phyloP scores from a whole-genome alignment of 345 rosid genomes.

The Brassica nigra region DNA sequence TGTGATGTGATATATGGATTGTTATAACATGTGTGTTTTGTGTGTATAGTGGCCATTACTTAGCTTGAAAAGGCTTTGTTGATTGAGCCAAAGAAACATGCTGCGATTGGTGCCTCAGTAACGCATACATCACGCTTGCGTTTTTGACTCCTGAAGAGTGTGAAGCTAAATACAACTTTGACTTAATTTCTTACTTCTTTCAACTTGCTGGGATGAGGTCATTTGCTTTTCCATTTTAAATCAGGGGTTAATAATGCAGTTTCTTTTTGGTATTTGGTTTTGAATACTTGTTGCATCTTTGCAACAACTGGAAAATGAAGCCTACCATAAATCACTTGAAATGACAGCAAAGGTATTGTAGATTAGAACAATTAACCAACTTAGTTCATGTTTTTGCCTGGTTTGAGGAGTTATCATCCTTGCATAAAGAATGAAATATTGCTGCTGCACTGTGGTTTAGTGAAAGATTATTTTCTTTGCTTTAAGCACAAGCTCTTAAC shows the following conservation, averaged over 20 bases:
- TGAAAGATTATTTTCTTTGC: too few relatives aligned
- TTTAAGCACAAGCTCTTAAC: not conserved
- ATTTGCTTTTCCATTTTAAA: not conserved
- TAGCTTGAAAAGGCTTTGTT: slow-evolving; percentile 85
- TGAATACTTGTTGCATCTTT: slow-evolving; percentile 7
- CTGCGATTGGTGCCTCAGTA: slow-evolving; percentile 80
- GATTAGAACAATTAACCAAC: not conserved
- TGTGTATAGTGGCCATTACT: slow-evolving; percentile 60
- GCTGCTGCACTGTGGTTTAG: not conserved
- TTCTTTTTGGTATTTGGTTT: not conserved
- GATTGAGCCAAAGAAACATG: slow-evolving; percentile 61
- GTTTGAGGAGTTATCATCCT: not conserved
- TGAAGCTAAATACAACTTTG: slow-evolving; percentile 64
- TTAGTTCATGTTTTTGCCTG: not conserved
- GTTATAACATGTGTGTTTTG: not conserved
- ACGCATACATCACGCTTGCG: slow-evolving; percentile 75
- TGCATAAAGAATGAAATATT: not conserved
- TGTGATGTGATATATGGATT: too few relatives aligned
- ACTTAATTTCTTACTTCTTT: slow-evolving; percentile 64
- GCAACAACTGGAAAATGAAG: slow-evolving; percentile 69
- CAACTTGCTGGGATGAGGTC: slow-evolving; percentile 81
- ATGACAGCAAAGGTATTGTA: slow-evolving; percentile 65
- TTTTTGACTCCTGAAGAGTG: slow-evolving; percentile 67
- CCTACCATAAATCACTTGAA: slow-evolving; percentile 69
- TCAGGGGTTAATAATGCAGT: not conserved